Evolutionary conservation across 768 basidiomycete genomes (phyloP).

Genomic region (Lentinula detonsa): DNA sequence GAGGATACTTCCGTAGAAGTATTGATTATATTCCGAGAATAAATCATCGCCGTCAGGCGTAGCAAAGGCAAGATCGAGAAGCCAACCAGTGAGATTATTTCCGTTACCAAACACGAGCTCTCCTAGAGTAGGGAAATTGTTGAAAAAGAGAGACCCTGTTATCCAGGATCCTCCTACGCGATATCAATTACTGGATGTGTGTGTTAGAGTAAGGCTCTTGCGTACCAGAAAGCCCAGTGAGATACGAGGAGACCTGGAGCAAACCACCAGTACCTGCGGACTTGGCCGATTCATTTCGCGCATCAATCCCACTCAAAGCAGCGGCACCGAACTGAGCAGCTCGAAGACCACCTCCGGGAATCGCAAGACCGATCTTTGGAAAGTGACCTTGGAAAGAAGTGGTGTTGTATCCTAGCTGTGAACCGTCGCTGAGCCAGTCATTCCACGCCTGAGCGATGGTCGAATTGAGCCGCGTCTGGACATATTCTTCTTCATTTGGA

Average conservation of each 20-base stretch:
- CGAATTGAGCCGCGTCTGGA: constrained; percentile 32
- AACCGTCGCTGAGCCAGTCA: constrained; percentile 53
- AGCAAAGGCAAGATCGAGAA: constrained; percentile 49
- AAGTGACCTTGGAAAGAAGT: constrained; percentile 31
- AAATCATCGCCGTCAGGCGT: constrained; percentile 45
- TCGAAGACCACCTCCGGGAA: constrained; percentile 68
- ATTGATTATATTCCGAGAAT: constrained; percentile 40
- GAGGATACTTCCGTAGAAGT: constrained; percentile 50
- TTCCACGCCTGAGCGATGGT: constrained; percentile 46
- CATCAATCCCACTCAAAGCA: constrained; percentile 52
- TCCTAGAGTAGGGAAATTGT: constrained; percentile 53
- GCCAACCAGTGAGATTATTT: constrained; percentile 44
- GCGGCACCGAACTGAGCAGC: constrained; percentile 64
- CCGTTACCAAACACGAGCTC: constrained; percentile 59
- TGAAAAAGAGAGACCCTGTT: constrained; percentile 55
- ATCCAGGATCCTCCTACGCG: constrained; percentile 60
- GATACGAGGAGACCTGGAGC: constrained; percentile 65
- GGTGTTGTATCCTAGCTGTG: constrained; percentile 47
- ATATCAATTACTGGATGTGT: not conserved
- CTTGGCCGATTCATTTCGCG: constrained; percentile 52
- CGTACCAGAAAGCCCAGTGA: constrained; percentile 60
- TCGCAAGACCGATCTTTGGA: constrained; percentile 55
- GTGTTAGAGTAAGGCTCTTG: not conserved
- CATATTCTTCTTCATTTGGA: constrained; percentile 41
- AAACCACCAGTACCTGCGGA: constrained; percentile 59